phyloP scores from a whole-genome alignment of 305 asterid species.

The Galium porrigens region DNA sequence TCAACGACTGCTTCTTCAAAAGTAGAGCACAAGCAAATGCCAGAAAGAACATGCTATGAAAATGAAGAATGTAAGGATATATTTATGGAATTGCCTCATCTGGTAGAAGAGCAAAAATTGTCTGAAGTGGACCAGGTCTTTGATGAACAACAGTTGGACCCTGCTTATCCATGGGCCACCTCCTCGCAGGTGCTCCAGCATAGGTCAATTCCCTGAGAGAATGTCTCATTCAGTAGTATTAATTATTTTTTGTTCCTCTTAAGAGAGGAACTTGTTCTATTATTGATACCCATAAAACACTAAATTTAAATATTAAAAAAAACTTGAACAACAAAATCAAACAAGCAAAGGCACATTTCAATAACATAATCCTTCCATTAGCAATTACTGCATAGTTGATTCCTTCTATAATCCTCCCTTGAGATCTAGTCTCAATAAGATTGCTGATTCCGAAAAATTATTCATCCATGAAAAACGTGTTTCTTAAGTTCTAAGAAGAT shows the following conservation, averaged over 20 bases:
- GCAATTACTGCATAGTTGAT: not conserved
- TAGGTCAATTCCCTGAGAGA: slow-evolving; percentile 45
- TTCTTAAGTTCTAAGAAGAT: not conserved
- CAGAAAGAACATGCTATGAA: not conserved
- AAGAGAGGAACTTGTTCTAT: not conserved
- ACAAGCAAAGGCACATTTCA: not conserved
- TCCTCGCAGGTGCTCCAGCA: slow-evolving; percentile 41
- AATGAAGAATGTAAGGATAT: not conserved
- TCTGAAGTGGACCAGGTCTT: slow-evolving; percentile 79
- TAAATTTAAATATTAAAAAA: slow-evolving; percentile 4
- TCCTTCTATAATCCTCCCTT: not conserved
- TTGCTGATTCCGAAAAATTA: not conserved
- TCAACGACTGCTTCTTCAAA: slow-evolving; percentile 8
- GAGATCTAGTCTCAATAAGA: slow-evolving; percentile 1
- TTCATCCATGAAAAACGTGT: not conserved
- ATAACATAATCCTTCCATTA: not conserved
- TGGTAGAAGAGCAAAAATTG: slow-evolving; percentile 67
- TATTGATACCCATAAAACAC: not conserved
- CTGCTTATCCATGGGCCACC: slow-evolving; percentile 37
- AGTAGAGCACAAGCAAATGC: not conserved
- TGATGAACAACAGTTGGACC: slow-evolving; percentile 59
- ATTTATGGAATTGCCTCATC: slow-evolving; percentile 54
- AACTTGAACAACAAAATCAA: slow-evolving; percentile 1
- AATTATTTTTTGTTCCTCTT: slow-evolving; percentile 4
- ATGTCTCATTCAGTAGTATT: not conserved